Conservation (phyloP, 2,329 filamentous ascomycete species). For the Stromatinia cepivora region DNA sequence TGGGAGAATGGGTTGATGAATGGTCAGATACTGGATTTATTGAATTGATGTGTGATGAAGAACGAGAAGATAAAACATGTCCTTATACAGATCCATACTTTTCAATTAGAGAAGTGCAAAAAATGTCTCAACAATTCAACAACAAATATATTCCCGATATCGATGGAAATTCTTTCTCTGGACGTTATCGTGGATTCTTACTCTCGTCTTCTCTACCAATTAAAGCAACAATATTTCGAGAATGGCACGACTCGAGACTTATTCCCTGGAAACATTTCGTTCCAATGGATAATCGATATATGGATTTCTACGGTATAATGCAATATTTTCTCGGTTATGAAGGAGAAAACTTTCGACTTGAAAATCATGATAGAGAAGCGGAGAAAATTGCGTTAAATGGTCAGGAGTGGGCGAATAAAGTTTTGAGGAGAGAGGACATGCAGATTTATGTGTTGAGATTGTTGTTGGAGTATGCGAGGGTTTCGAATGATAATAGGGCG, state of each 20-base stretch:
- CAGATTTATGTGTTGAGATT: slow-evolving; percentile 62
- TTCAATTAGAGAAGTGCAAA: slow-evolving; percentile 51
- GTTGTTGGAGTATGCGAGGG: slow-evolving; percentile 59
- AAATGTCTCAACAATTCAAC: slow-evolving; percentile 57
- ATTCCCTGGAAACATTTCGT: slow-evolving; percentile 80
- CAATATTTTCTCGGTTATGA: slow-evolving; percentile 71
- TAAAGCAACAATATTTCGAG: slow-evolving; percentile 75
- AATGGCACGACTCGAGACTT: slow-evolving; percentile 78
- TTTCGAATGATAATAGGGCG: slow-evolving; percentile 42
- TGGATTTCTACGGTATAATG: slow-evolving; percentile 72
- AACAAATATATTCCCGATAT: slow-evolving; percentile 74
- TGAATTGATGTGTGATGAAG: slow-evolving; percentile 50
- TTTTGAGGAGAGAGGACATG: slow-evolving; percentile 70
- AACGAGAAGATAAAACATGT: slow-evolving; percentile 46
- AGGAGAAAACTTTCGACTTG: slow-evolving; percentile 41
- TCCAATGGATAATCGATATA: slow-evolving; percentile 74
- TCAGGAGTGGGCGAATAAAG: slow-evolving; percentile 70
- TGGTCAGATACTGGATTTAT: slow-evolving; percentile 43
- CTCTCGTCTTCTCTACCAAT: slow-evolving; percentile 68
- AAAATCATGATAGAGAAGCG: slow-evolving; percentile 53
- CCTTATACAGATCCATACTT: slow-evolving; percentile 44
- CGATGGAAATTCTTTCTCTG: slow-evolving; percentile 72
- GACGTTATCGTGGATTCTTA: slow-evolving; percentile 69
- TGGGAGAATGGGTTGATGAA: slow-evolving; percentile 40
- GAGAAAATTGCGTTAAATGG: slow-evolving; percentile 66